phyloP scores from a whole-genome alignment of 2,329 filamentous ascomycete genomes.

The Talaromyces sp. region DNA sequence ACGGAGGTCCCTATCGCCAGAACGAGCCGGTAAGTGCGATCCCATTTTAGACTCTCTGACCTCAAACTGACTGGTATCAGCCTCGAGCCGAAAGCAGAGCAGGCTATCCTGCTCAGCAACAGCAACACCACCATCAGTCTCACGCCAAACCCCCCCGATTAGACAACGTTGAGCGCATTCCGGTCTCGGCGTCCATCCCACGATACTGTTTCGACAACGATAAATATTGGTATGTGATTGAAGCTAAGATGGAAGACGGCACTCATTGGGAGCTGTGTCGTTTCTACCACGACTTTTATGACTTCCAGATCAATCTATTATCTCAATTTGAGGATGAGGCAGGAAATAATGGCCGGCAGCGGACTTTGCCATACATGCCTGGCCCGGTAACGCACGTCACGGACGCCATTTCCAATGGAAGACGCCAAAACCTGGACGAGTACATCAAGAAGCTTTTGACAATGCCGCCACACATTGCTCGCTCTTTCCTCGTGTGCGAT shows the following conservation, averaged over 20 bases:
- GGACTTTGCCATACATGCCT: constrained; percentile 93
- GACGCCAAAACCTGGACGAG: constrained; percentile 86
- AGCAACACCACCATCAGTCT: constrained; percentile 36
- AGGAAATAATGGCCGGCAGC: constrained; percentile 75
- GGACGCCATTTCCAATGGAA: constrained; percentile 92
- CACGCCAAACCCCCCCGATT: neutral
- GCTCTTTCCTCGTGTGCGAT: constrained; percentile 77
- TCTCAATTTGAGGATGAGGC: constrained; percentile 90
- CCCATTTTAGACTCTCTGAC: constrained; percentile 17
- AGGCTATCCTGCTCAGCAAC: constrained; percentile 23
- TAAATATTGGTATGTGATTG: constrained; percentile 98
- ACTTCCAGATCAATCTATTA: constrained; percentile 92
- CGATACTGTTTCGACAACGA: constrained; percentile 94
- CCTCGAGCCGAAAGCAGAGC: constrained; percentile 36
- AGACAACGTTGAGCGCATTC: neutral
- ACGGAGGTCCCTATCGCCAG: constrained; percentile 43
- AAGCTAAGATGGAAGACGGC: constrained; percentile 84
- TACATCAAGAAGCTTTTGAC: constrained; percentile 89
- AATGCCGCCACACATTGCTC: constrained; percentile 78
- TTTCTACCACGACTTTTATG: constrained; percentile 98
- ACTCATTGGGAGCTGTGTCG: constrained; percentile 88
- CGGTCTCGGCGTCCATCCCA: constrained; percentile 78
- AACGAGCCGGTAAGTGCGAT: constrained; percentile 45
- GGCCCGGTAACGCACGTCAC: constrained; percentile 96
- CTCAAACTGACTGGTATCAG: constrained; percentile 23